Percentiles rank a stretch among this genome's conserved stretches.
Evolutionary conservation across 768 basidiomycete genomes (phyloP).

Genomic region (Solioccasus polychromus): DNA sequence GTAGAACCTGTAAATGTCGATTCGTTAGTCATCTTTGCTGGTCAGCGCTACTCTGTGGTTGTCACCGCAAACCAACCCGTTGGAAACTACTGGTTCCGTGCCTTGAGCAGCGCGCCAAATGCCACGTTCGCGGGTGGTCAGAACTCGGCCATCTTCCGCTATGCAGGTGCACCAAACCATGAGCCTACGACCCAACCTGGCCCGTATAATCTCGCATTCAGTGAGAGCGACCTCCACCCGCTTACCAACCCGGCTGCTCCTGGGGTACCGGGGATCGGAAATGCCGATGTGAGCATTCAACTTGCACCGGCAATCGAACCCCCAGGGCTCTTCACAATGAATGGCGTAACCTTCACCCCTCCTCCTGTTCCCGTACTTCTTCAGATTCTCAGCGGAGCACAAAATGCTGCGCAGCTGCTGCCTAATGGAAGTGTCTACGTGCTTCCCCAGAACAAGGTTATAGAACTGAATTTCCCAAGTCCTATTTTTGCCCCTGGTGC

Average conservation of each 20-base stretch:
- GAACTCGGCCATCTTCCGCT: conserved; percentile 53
- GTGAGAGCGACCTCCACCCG: conserved; percentile 40
- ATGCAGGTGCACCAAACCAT: conserved; percentile 39
- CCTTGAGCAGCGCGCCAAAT: conserved; percentile 30
- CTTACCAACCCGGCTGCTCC: conserved; percentile 35
- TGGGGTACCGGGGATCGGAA: conserved; percentile 35
- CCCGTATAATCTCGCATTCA: conserved; percentile 29
- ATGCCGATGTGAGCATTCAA: conserved; percentile 41
- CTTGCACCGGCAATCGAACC: conserved; percentile 8
- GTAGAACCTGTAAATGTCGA: conserved; percentile 43
- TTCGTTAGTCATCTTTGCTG: conserved; percentile 31
- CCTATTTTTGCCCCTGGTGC: conserved; percentile 21
- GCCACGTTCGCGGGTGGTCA: conserved; percentile 34
- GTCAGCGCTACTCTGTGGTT: conserved; percentile 45
- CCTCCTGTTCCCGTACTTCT: conserved; percentile 53
- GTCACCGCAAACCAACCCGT: conserved; percentile 43
- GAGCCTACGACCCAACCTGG: conserved; percentile 41
- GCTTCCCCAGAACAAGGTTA: conserved; percentile 42
- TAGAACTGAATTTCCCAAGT: conserved; percentile 48
- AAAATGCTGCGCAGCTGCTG: conserved; percentile 43
- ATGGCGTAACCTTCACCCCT: conserved; percentile 32
- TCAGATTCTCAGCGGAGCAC: conserved; percentile 56
- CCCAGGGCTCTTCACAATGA: conserved; percentile 16
- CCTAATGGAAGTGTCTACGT: conserved; percentile 47
- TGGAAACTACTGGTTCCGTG: conserved; percentile 57